phyloP scores from a whole-genome alignment of 371 early-diverging fungal genomes.

The Smittium mucronatum region DNA sequence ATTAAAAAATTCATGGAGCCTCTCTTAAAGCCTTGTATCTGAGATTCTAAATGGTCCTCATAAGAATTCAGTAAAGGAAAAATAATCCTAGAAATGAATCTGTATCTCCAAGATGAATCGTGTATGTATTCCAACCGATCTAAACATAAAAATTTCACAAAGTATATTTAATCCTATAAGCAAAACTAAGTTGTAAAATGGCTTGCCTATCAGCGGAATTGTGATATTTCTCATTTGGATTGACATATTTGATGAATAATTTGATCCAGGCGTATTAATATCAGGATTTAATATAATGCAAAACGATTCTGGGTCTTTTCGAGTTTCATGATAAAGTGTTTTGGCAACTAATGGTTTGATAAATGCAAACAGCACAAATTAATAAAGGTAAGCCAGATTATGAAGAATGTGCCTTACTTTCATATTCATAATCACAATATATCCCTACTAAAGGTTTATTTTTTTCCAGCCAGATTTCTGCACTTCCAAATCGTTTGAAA shows the following conservation, averaged over 20 bases:
- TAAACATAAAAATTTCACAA: background rate
- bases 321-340: background rate
- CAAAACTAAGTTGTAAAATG: background rate
- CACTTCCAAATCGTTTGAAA: background rate
- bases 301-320: background rate
- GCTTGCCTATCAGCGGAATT: background rate
- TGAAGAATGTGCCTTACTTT: background rate
- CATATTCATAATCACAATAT: slow-evolving; percentile 5
- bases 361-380: background rate
- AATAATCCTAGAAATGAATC: background rate
- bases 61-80: slow-evolving; percentile 1
- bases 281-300: background rate
- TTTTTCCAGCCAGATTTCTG: background rate
- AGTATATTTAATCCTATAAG: background rate
- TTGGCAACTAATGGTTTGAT: background rate
- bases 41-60: background rate
- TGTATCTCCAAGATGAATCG: slow-evolving; percentile 3
- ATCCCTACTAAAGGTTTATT: background rate
- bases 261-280: background rate
- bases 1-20: background rate
- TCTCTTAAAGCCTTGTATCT: slow-evolving; percentile 1
- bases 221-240: background rate
- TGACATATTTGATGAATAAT: background rate
- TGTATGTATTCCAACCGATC: background rate
- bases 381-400: background rate